Conservation (phyloP, 2,329 filamentous ascomycete genomes). For the Fonsecaea monophora region DNA sequence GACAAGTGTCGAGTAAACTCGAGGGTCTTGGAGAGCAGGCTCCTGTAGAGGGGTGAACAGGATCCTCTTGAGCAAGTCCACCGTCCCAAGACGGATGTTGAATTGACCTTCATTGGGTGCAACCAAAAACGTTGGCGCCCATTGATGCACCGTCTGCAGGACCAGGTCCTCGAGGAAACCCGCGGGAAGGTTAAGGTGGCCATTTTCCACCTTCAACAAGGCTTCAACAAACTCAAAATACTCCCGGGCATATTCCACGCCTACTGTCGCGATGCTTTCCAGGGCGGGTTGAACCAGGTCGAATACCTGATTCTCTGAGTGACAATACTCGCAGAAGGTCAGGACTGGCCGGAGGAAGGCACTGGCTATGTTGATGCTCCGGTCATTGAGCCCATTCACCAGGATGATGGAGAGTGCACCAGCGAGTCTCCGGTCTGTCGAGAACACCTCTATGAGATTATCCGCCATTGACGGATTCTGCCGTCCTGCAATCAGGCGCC, state of each 20-base stretch:
- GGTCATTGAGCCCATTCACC: slow-evolving; percentile 60
- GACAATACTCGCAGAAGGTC: slow-evolving; percentile 58
- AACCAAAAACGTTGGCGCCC: slow-evolving; percentile 61
- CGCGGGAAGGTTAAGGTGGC: slow-evolving; percentile 35
- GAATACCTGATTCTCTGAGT: slow-evolving; percentile 47
- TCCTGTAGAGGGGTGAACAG: slow-evolving; percentile 49
- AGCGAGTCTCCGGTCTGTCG: slow-evolving; percentile 57
- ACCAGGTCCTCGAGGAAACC: slow-evolving; percentile 46
- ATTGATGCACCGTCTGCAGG: slow-evolving; percentile 53
- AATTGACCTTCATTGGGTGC: slow-evolving; percentile 52
- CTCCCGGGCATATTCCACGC: slow-evolving; percentile 55
- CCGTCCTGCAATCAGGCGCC: slow-evolving; percentile 70
- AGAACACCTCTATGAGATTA: slow-evolving; percentile 64
- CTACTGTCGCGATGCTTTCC: slow-evolving; percentile 57
- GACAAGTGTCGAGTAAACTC: slow-evolving; percentile 20
- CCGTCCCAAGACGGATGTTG: slow-evolving; percentile 53
- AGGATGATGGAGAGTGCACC: slow-evolving; percentile 60
- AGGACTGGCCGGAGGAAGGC: slow-evolving; percentile 66
- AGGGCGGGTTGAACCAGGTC: slow-evolving; percentile 52
- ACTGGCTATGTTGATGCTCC: slow-evolving; percentile 59
- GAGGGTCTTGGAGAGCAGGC: slow-evolving; percentile 42
- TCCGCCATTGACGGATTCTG: slow-evolving; percentile 62
- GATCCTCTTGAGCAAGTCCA: slow-evolving; percentile 51
- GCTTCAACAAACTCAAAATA: slow-evolving; percentile 60
- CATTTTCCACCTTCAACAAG: slow-evolving; percentile 55